phyloP scores from a whole-genome alignment of 352 stramenopile species.

The Pythium myriotylum region DNA sequence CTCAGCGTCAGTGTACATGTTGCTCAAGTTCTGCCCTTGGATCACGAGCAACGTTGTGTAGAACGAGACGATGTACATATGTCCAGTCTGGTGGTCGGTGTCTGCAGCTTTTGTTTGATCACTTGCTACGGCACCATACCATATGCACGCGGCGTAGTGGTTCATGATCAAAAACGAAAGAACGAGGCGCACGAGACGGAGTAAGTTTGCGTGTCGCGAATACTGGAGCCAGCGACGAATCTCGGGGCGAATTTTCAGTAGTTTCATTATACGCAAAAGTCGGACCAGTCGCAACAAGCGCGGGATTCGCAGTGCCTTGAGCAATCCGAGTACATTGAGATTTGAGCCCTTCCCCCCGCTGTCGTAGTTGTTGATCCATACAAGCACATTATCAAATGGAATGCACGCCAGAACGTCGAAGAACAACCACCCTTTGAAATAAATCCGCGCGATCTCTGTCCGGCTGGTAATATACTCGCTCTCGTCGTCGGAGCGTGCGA shows the following conservation, averaged over 20 bases:
- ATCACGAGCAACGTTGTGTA: slow-evolving; percentile 75
- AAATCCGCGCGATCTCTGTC: slow-evolving; percentile 50
- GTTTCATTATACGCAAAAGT: slow-evolving; percentile 65
- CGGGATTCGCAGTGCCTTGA: slow-evolving; percentile 72
- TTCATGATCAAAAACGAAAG: slow-evolving; percentile 72
- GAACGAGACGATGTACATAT: slow-evolving; percentile 69
- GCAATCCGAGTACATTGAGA: slow-evolving; percentile 63
- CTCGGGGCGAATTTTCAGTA: slow-evolving; percentile 75
- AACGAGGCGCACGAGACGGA: slow-evolving; percentile 70
- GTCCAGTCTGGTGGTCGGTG: slow-evolving; percentile 27
- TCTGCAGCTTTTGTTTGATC: slow-evolving; percentile 48
- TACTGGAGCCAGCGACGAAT: slow-evolving; percentile 81
- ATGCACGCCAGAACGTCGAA: slow-evolving; percentile 79
- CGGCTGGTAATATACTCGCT: slow-evolving; percentile 68
- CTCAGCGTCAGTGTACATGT: slow-evolving; percentile 65
- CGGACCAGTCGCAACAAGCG: slow-evolving; percentile 70
- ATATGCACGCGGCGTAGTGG: slow-evolving; percentile 82
- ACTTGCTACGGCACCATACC: slow-evolving; percentile 64
- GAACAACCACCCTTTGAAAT: slow-evolving; percentile 74
- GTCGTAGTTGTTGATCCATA: slow-evolving; percentile 49
- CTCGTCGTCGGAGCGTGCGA: slow-evolving; percentile 43
- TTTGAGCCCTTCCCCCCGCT: slow-evolving; percentile 27
- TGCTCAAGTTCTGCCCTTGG: slow-evolving; percentile 74
- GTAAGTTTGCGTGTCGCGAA: slow-evolving; percentile 76
- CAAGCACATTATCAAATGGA: slow-evolving; percentile 65